A percentile compares a stretch with the other conserved stretches of the same genome.
phyloP scores from a whole-genome alignment of 2,329 filamentous ascomycete species.

The Trichoderma harzianum region DNA sequence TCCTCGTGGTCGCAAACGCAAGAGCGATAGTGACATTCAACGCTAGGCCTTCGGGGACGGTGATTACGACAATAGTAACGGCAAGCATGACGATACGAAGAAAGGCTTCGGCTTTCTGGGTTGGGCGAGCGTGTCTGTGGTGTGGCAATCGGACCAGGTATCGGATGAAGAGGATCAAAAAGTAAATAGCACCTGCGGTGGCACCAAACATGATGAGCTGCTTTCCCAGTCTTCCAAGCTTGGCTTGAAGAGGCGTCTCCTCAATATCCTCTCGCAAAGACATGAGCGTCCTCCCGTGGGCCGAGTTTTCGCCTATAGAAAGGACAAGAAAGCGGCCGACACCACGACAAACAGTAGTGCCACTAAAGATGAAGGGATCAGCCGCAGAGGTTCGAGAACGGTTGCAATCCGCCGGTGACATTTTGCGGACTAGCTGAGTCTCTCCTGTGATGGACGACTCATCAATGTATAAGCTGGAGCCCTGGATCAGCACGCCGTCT shows the following conservation, averaged over 20 bases:
- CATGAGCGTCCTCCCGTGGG: conserved; percentile 74
- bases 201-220: conserved; percentile 57
- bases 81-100: conserved; percentile 57
- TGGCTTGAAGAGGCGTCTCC: conserved; percentile 73
- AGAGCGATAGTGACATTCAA: conserved; percentile 60
- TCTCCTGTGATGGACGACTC: conserved; percentile 76
- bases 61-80: conserved; percentile 57
- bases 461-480: conserved; percentile 56
- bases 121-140: conserved; percentile 39
- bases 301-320: conserved; percentile 69
- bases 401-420: conserved; percentile 54
- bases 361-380: conserved; percentile 79
- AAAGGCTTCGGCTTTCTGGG: conserved; percentile 54
- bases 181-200: conserved; percentile 41
- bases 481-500: conserved; percentile 64
- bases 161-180: conserved; percentile 40
- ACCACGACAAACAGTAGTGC: conserved; percentile 73
- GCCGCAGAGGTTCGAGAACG: conserved; percentile 52
- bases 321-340: conserved; percentile 74
- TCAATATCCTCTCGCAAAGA: conserved; percentile 73
- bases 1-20: conserved; percentile 60
- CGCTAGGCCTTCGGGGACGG: conserved; percentile 58
- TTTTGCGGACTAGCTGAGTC: conserved; percentile 69
- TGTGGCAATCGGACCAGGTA: conserved; percentile 34
- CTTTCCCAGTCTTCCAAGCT: conserved; percentile 72